These are phyloP conservation scores for Dentipellis fragilis DNA, from an alignment of 768 basidiomycete species.

Conservation along the genomic window DNA sequence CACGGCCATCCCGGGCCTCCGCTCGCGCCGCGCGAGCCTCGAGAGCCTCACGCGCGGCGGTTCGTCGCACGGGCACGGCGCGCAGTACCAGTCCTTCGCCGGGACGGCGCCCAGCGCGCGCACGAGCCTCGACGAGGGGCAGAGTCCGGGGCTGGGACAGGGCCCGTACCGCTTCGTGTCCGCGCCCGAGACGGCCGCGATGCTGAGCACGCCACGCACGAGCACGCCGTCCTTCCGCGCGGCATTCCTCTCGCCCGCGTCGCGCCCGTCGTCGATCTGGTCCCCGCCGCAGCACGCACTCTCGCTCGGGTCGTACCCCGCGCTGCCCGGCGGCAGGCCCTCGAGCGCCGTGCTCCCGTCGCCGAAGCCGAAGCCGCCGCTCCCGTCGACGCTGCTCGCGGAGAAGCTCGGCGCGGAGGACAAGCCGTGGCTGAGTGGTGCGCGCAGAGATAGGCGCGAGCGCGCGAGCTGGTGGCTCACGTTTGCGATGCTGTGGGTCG, in stretches of 20 bases:
- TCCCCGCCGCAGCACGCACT: constrained; percentile 38
- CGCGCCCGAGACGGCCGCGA: constrained; percentile 5
- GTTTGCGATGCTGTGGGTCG: constrained; percentile 29
- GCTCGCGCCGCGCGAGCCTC: constrained; percentile 29
- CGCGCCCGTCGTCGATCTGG: constrained; percentile 58
- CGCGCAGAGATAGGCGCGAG: constrained; percentile 29
- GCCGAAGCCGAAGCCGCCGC: constrained; percentile 11
- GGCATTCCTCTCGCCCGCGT: constrained; percentile 62
- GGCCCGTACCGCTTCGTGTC: not conserved
- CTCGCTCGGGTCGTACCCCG: constrained; percentile 11
- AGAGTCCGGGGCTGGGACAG: no score
- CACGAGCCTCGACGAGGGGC: constrained; percentile 5
- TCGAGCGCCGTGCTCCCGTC: constrained; percentile 5
- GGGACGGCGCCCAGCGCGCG: constrained; percentile 18
- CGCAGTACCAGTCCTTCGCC: constrained; percentile 14
- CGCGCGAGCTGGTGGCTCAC: constrained; percentile 43
- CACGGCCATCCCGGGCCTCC: constrained; percentile 25
- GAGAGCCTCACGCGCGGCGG: constrained; percentile 20
- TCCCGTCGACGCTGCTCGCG: constrained; percentile 39
- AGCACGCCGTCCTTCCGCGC: constrained; percentile 35
- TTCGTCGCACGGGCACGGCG: constrained; percentile 8
- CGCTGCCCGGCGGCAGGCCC: constrained; percentile 1
- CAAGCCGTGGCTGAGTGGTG: constrained; percentile 35
- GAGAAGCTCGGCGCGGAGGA: constrained; percentile 38
- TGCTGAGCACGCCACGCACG: no score